Base-by-base conservation (phyloP, 2,329 filamentous ascomycete species). In the Aspergillus novofumigatus region DNA sequence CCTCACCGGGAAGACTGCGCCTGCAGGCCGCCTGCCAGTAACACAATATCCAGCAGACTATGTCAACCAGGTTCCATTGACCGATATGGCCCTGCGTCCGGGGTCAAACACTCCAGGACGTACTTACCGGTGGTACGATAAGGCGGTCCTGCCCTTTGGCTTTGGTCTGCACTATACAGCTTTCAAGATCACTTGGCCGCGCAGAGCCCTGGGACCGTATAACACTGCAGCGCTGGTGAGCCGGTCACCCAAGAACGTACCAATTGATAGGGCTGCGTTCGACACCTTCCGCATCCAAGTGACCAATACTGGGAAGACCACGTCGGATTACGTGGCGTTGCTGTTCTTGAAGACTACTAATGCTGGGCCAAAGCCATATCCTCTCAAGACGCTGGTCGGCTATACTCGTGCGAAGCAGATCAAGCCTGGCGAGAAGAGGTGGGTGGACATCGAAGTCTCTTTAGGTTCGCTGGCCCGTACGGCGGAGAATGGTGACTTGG, bases 161-260 rank as follows among this genome's bases (percentile, higher is more conserved):
- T 72, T 68, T 52, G 74, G 74, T 0, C 56, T 77, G 41, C 72
- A 75, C 61, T 77, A 77, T 60, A 76, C 74, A 14, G 71, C 65
- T 28, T 76, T 76, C 62, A 56, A 63, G 11, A 53, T 61, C 23
- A 58, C 50, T 14, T 59, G 58, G 45, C 5, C 51, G 14, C 4
- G 3, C 1, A 21, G 29, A 21, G 17, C 20, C 2, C 41, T 44
- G n/a, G 52, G 41, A 11, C 29, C 55, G 11, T 57, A 57, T 41
- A 32, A 54, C 29, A 54, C 55, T 1, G 29, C 41, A 5, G 23
- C 35, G 3, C 38, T 42, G 25, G 17, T 17, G 10, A 8, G 17
- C 6, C 32, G 51, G 3, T n/a, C 5, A 28, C 21, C 23, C 17
- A 11, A 23, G 42, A 14, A 23, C 4, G n/a, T 20, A 6, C 42